Base-by-base conservation (phyloP, 495 filamentous ascomycete genomes). In the Penicillium tannophilum region DNA sequence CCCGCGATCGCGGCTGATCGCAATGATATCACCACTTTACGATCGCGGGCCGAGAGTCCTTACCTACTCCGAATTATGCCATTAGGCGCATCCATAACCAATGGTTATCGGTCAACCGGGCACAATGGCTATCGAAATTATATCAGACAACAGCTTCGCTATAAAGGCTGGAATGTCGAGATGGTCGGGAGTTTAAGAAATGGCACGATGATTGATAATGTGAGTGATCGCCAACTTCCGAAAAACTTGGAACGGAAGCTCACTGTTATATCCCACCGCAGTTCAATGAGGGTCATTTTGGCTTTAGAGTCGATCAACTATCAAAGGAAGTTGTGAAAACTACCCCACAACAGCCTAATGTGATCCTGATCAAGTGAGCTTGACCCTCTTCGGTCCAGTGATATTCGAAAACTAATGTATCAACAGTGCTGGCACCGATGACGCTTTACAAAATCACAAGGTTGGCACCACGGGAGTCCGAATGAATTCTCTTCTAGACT, bases 1-100 rank as follows among this genome's bases (percentile, higher is more conserved):
- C 26, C 14, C 16, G 8, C 46, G 14, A 49, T 24, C 46, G 12
- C 46, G 6, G 30, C 26, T 26, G 26, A 31, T 41, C 39, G 16
- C 16, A 2, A 49, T 49, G 26, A 49, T 49, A 31, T 30, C 46
- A 49, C 24, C 23, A 23, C 19, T 11, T 46, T 46, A 26, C 19
- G 16, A 49, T 10, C n/a, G n/a, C 55, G 49, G 35, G 10, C 42
- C 2, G 58, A 56, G 12, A 50, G 52, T 35, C 47, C 51, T 14
- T 71, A 71, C 33, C 48, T 63, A 5, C 72, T 85, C 6, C 72
- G 81, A 10, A 73, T 84, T 24, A 71, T 86, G 67, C 80, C 82
- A 24, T 73, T 85, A 23, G 84, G 84, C 26, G 83, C 83, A 11
- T 86, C 83, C 0, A 84, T 87, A 60, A 85, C 83, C 4, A 71